A percentile compares a stretch with the other conserved stretches of the same genome.
Conservation (phyloP, 106 monocot species). For the Platanthera guangdongensis region DNA sequence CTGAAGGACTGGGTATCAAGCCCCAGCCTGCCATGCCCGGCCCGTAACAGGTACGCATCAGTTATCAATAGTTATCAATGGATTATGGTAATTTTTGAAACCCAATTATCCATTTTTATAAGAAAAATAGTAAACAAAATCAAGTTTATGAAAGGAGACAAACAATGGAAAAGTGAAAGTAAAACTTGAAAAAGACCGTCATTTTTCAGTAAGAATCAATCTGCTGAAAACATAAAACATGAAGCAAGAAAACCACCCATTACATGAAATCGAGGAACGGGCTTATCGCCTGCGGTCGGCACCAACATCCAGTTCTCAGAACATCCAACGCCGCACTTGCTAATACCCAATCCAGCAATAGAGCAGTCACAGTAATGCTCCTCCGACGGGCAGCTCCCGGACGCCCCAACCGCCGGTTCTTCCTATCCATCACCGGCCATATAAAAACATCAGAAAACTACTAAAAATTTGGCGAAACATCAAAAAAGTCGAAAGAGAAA, state of each 20-base stretch:
- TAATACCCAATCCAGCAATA: slow-evolving; percentile 24
- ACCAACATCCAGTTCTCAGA: slow-evolving; percentile 71
- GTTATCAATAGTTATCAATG: not conserved
- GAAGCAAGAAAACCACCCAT: not conserved
- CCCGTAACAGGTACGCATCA: not conserved
- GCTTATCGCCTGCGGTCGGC: slow-evolving; percentile 59
- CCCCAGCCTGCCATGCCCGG: too few relatives aligned
- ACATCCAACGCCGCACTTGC: slow-evolving; percentile 28
- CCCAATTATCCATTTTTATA: not conserved
- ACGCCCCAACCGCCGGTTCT: slow-evolving; percentile 33
- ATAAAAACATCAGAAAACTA: not conserved
- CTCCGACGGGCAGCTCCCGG: slow-evolving; percentile 35
- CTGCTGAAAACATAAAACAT: not conserved
- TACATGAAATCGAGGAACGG: slow-evolving; percentile 70
- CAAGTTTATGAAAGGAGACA: not conserved
- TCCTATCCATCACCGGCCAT: slow-evolving; percentile 25
- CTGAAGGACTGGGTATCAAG: too few relatives aligned
- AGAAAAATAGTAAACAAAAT: not conserved
- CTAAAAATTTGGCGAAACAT: not conserved
- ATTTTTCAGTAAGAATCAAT: not conserved
- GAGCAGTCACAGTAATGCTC: slow-evolving; percentile 33
- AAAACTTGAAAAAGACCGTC: not conserved
- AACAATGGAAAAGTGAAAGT: not conserved
- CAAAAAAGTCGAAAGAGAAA: not conserved
- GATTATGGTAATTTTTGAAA: not conserved